Percentiles rank a stretch among this genome's conserved stretches.
These are phyloP conservation scores for Melaleuca alternifolia DNA, from an alignment of 345 rosid species.

Conservation along the genomic window DNA sequence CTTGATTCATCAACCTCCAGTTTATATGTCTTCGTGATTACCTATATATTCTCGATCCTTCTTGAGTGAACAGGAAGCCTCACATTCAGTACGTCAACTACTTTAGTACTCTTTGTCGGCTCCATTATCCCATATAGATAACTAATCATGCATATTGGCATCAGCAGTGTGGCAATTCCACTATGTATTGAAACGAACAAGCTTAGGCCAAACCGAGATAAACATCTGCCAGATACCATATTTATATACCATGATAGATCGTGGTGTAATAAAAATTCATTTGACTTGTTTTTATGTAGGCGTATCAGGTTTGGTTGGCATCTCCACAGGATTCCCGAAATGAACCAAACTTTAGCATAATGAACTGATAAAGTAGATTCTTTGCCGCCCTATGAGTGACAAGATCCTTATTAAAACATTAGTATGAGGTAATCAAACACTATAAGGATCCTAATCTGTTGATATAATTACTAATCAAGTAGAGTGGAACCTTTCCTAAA, in stretches of 20 bases:
- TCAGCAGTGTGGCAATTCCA: neutral
- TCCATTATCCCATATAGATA: neutral
- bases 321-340: neutral
- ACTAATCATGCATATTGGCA: neutral
- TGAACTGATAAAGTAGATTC: neutral
- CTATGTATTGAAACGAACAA: neutral
- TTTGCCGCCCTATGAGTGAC: constrained; percentile 4
- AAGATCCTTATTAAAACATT: neutral
- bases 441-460: neutral
- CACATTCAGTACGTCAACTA: neutral
- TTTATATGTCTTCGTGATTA: neutral
- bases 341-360: neutral
- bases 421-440: neutral
- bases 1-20: neutral
- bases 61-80: neutral
- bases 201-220: neutral
- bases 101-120: neutral
- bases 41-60: neutral
- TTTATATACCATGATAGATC: neutral
- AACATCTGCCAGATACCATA: neutral
- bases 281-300: neutral
- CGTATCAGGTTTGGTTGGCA: neutral
- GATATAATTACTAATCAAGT: neutral
- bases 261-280: neutral
- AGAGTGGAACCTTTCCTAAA: neutral